A percentile compares a stretch with the other conserved stretches of the same genome.
phyloP scores from a whole-genome alignment of 257 asterid genomes.

The Solanum paucissectum region DNA sequence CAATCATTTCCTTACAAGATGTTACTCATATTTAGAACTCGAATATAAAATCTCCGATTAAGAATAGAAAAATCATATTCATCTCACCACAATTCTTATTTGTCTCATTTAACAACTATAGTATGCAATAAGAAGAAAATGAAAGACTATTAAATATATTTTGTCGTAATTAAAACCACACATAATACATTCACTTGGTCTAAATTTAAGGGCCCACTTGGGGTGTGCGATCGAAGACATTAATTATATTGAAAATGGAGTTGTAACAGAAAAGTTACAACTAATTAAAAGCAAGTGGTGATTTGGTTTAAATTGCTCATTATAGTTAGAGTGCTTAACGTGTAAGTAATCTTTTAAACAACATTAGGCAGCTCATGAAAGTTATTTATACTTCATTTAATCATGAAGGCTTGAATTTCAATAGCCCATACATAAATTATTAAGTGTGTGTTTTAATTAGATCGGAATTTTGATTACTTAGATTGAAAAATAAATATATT shows the following conservation, averaged over 20 bases:
- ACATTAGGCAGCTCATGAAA: neutral
- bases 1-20: fast-evolving
- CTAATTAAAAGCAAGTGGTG: neutral
- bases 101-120: neutral
- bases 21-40: neutral
- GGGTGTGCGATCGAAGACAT: neutral
- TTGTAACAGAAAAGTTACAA: neutral
- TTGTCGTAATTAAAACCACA: neutral
- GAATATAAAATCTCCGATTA: fast-evolving
- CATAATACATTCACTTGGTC: neutral
- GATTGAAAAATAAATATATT: neutral
- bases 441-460: neutral
- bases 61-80: fast-evolving
- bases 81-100: neutral
- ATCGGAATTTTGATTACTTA: neutral
- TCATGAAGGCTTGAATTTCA: neutral
- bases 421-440: neutral
- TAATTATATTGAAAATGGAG: neutral
- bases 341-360: neutral
- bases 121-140: neutral
- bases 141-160: neutral
- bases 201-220: neutral
- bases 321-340: neutral
- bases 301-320: neutral
- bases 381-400: neutral